Base-by-base conservation (phyloP, 352 stramenopile genomes). In the Blastocystis sp. region DNA sequence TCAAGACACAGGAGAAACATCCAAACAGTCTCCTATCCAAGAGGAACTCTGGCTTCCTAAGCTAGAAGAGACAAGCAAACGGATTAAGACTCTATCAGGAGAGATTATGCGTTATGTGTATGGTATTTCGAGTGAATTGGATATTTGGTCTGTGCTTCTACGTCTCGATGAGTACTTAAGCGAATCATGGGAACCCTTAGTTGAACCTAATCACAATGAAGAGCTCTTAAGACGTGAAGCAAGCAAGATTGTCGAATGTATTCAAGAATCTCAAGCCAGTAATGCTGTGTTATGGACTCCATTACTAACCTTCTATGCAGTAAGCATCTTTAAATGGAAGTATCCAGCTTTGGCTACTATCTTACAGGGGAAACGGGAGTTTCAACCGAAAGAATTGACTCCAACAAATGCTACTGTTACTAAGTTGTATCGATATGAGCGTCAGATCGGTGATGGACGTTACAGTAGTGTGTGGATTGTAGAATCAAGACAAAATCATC, bases 361-460 rank as follows among this genome's bases (percentile, higher is more conserved):
- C 9, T 37, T 89, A 35, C 78, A 56, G 4, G 78, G 78, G 9
- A 89, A 89, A 42, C 40, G 48, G 30, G 78, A 68, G 66, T 79
- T 76, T 44, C 42, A 77, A n/a, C 57, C 73, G 17, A 58, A 76
- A 48, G 53, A 89, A 27, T 51, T 89, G 9, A 48, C 44, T 30
- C 78, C 78, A 15, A 78, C 58, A 19, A 22, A 27, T 17, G 17
- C 76, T 19, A 77, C 30, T 27, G 76, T 89, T 33, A 59, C 51
- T 22, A 89, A 89, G 48, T 35, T 89, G 22, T 89, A 62, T 44
- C 60, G 66, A 37, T 89, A 66, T 37, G 78, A 89, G 27, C 60
- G 78, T 35, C 78, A 89, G 66, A 78, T 89, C 13, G 78, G 78
- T 37, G 60, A 89, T 51, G 66, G 60, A 3, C 78, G 33, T 17